phyloP scores from a whole-genome alignment of 371 early-diverging fungal genomes.

The Circinella umbellata region DNA sequence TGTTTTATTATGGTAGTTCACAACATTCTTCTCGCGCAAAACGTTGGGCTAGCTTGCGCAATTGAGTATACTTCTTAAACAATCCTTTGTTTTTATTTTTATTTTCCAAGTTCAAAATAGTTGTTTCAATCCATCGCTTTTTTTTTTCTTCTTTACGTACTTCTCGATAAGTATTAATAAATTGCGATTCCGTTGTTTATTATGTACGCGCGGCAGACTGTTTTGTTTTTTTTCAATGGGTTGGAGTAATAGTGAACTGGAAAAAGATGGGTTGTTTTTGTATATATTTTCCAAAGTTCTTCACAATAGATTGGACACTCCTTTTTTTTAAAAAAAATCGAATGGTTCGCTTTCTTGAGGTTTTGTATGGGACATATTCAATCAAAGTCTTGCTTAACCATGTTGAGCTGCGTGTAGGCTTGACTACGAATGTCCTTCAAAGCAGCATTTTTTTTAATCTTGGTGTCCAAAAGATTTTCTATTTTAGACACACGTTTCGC shows the following conservation, averaged over 20 bases:
- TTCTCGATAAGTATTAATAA: constrained; percentile 21
- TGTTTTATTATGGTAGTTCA: too few species aligned
- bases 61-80: neutral
- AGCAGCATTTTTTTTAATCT: constrained; percentile 3
- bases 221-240: neutral
- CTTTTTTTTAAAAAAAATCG: constrained; percentile 23
- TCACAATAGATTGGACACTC: constrained; percentile 18
- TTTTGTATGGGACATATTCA: constrained; percentile 17
- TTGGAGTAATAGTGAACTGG: neutral
- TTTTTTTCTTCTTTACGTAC: too few species aligned
- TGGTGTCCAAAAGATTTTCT: constrained; percentile 7
- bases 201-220: neutral
- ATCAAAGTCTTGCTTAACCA: constrained; percentile 20
- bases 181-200: constrained; percentile 10
- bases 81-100: constrained; percentile 6
- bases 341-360: constrained; percentile 23
- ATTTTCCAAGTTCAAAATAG: neutral
- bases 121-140: neutral
- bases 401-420: constrained; percentile 15
- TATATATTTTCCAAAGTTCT: constrained; percentile 18
- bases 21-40: neutral
- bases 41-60: neutral
- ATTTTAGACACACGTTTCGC: constrained; percentile 20
- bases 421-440: constrained; percentile 16
- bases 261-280: constrained; percentile 12